Base-by-base conservation (phyloP, 176 grass and related monocot genomes). In the Oryza meyeriana region DNA sequence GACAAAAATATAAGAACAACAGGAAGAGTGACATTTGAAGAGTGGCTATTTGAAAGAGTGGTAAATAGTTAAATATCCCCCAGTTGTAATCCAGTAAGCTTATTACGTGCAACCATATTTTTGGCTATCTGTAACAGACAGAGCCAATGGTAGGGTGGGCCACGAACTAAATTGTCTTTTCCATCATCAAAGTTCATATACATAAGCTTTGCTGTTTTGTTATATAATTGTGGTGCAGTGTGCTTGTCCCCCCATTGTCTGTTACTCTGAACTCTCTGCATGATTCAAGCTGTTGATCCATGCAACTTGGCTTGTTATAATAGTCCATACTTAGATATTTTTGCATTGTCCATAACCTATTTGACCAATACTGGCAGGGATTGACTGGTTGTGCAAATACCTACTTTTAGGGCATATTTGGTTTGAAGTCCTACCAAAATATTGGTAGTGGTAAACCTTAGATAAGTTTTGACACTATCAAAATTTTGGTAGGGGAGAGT, bases 301-400 rank as follows among this genome's bases (percentile, higher is more conserved):
- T 72, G 67, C n/a, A n/a, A n/a, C n/a, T 35, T 88, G 73, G 57
- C 62, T 88, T 83, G 12, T 78, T 25, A 41, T 64, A 83, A 13
- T 41, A 87, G 10, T 72, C 20, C 41, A 72, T 24, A 72, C 26
- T n/a, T n/a, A n/a, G n/a, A n/a, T n/a, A 67, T 45, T 69, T 17
- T 25, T 87, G n/a, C n/a, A n/a, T 47, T 79, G 35, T 63, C 22
- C 6, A 3, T 84, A 79, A 36, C 66, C 30, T 72, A 73, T 35
- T 35, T 87, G 72, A 24, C 76, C 62, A 32, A 69, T 85, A 64
- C 62, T 81, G 50, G 52, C 50, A 69, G 69, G 81, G 47, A 34
- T 35, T 52, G 24, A 62, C 5, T 44, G 68, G 59, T 87, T 59
- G 26, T 80, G 75, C 35, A 29, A 79, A 27, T 20, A 42, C 45